Conservation (phyloP, 176 grass and related monocot species). For the Aegilops longissima region DNA sequence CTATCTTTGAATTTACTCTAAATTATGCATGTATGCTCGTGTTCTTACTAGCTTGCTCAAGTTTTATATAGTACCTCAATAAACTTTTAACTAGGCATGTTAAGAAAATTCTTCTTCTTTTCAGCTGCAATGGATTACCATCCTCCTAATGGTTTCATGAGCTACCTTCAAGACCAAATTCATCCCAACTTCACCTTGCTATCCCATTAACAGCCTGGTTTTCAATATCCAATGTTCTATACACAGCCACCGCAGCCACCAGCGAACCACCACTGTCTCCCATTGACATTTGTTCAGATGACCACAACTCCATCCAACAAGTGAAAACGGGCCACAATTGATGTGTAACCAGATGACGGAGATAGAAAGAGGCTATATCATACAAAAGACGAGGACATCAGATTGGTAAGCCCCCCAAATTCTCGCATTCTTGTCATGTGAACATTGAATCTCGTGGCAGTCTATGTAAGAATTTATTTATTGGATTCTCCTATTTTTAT, state of each 20-base stretch:
- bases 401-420: too few relatives aligned
- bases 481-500: too few relatives aligned
- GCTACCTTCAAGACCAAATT: background rate
- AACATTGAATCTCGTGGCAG: too few relatives aligned
- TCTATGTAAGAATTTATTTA: too few relatives aligned
- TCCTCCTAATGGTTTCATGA: background rate
- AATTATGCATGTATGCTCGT: too few relatives aligned
- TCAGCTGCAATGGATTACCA: background rate
- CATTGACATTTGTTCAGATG: background rate
- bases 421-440: too few relatives aligned
- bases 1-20: too few relatives aligned
- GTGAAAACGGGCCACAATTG: background rate
- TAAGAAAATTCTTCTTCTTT: background rate
- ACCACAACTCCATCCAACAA: background rate
- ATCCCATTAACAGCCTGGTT: background rate
- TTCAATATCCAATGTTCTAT: background rate
- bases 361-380: background rate
- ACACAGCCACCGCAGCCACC: background rate
- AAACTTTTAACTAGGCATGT: too few relatives aligned
- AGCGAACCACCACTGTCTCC: background rate
- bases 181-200: background rate
- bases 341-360: background rate
- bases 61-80: too few relatives aligned
- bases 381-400: background rate
- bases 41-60: too few relatives aligned